These are phyloP conservation scores for Ulmus americana DNA, from an alignment of 331 rosid genomes.

Conservation along the genomic window DNA sequence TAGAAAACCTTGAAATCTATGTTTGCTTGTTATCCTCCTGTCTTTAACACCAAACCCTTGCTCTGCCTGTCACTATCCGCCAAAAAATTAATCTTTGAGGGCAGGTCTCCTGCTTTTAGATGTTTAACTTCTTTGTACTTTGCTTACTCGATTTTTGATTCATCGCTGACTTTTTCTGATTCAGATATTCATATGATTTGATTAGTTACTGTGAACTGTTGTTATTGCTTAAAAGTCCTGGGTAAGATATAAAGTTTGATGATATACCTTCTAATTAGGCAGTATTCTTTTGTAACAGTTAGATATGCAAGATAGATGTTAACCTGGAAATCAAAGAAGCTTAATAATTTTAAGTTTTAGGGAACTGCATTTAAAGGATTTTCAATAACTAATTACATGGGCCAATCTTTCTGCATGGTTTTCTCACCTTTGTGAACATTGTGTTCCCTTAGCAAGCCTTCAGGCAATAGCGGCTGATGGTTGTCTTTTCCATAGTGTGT, in stretches of 20 bases:
- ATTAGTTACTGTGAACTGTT: background rate
- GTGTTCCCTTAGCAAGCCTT: background rate
- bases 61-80: too few relatives aligned
- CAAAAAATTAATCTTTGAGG: too few relatives aligned
- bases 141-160: background rate
- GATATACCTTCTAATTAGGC: background rate
- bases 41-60: background rate
- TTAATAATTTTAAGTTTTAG: background rate
- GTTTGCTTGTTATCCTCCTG: background rate
- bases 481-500: background rate
- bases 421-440: background rate
- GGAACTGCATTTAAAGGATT: background rate
- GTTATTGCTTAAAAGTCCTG: background rate
- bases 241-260: background rate
- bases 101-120: background rate
- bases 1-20: background rate
- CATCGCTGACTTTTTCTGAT: background rate
- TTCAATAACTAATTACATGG: background rate
- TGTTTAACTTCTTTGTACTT: background rate
- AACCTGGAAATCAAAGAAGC: background rate
- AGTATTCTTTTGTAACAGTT: background rate
- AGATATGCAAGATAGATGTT: background rate
- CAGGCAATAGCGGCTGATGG: background rate
- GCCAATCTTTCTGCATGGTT: background rate
- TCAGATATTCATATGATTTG: constrained; percentile 1